phyloP scores from a whole-genome alignment of 164 flowering plant species.

The Kalanchoe fedtschenkoi region DNA sequence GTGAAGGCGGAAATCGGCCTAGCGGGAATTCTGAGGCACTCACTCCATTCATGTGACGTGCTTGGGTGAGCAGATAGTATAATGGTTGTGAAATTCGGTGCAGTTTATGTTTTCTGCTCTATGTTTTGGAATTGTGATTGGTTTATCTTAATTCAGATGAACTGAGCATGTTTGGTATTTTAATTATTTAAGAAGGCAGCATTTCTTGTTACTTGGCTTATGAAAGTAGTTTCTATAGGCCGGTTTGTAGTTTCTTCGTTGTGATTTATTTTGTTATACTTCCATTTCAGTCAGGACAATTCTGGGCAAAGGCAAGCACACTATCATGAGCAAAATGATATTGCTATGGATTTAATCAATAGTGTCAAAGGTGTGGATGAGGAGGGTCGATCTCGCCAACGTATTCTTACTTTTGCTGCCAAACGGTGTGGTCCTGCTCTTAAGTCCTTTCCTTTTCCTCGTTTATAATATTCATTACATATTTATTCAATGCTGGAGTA shows the following conservation, averaged over 20 bases:
- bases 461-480: not conserved
- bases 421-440: constrained; percentile 36
- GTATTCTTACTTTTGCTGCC: constrained; percentile 93
- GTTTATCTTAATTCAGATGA: too few relatives aligned
- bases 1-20: constrained; percentile 13
- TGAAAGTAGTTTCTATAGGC: too few relatives aligned
- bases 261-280: not conserved
- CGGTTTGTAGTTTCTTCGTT: not conserved
- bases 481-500: not conserved
- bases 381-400: constrained; percentile 92
- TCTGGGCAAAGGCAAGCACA: constrained; percentile 33
- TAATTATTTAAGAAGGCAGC: too few relatives aligned
- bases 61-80: not conserved
- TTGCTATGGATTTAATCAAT: constrained; percentile 79
- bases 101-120: not conserved
- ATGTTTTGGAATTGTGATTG: not conserved
- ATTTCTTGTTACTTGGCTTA: too few relatives aligned
- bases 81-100: too few relatives aligned
- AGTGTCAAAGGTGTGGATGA: constrained; percentile 86
- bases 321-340: constrained; percentile 39
- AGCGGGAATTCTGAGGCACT: constrained; percentile 14
- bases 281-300: constrained; percentile 40
- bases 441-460: not conserved
- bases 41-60: constrained; percentile 39
- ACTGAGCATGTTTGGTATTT: too few relatives aligned